A percentile compares a stretch with the other conserved stretches of the same genome.
These are phyloP conservation scores for Ceratocystis smalleyi DNA, from an alignment of 2,329 filamentous ascomycete species.

Conservation along the genomic window DNA sequence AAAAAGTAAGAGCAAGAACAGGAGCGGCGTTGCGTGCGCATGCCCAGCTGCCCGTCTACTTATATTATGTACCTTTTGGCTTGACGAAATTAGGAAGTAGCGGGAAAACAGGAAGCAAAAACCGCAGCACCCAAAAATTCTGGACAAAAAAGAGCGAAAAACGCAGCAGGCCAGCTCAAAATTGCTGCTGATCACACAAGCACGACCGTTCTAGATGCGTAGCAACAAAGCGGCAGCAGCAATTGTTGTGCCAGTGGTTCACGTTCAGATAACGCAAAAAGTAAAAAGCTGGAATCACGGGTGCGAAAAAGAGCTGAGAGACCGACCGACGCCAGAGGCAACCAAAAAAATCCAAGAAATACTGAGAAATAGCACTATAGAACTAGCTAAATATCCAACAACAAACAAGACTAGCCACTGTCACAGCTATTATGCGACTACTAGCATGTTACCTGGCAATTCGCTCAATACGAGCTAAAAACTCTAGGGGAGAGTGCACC, in stretches of 20 bases:
- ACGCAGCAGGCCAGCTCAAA: not conserved
- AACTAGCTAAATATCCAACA: not conserved
- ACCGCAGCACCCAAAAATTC: not conserved
- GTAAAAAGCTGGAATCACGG: not conserved
- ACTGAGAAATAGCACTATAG: not conserved
- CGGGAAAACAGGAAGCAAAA: not conserved
- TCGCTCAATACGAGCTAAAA: not conserved
- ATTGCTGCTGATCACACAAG: constrained; percentile 2
- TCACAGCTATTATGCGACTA: not conserved
- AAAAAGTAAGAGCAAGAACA: not conserved
- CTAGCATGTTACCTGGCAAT: not conserved
- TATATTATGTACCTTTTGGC: not conserved
- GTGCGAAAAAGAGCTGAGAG: not conserved
- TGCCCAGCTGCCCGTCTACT: not conserved
- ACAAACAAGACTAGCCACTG: not conserved
- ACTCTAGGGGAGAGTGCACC: not conserved
- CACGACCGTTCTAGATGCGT: not conserved
- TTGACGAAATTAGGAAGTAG: not conserved
- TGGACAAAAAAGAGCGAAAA: not conserved
- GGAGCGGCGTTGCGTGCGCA: not conserved
- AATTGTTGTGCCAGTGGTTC: not conserved
- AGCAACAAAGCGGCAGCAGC: not conserved
- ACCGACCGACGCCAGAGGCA: too few species aligned
- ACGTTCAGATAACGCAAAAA: not conserved
- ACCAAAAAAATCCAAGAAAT: too few species aligned